Conservation (phyloP, 225 moss, liverwort and hornwort genomes). For the Pseudisothecium myosuroides region DNA sequence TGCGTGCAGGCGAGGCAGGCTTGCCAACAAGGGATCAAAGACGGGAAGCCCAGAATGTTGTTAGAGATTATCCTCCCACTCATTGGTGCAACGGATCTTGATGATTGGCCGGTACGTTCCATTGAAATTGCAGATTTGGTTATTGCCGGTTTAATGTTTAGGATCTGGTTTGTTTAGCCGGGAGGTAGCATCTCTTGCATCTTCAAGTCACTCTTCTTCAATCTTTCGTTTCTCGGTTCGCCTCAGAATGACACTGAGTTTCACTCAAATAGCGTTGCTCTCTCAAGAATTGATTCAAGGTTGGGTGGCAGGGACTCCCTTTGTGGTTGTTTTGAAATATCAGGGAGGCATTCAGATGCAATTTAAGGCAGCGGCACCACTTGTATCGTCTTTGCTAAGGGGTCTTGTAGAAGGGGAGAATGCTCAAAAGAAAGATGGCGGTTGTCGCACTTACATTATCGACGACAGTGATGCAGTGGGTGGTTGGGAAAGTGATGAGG, state of each 20-base stretch:
- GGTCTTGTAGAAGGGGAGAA: constrained; percentile 55
- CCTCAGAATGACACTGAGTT: not conserved
- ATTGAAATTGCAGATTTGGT: not conserved
- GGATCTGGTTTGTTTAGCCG: not conserved
- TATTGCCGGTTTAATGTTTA: not conserved
- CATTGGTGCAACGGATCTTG: constrained; percentile 88
- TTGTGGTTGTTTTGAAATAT: constrained; percentile 4
- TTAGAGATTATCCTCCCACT: constrained; percentile 73
- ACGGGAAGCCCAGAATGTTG: constrained; percentile 45
- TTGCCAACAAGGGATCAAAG: constrained; percentile 62
- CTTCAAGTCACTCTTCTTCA: not conserved
- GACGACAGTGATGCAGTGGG: constrained; percentile 79
- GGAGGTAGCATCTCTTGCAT: not conserved
- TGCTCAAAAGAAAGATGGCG: constrained; percentile 44
- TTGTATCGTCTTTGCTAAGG: constrained; percentile 58
- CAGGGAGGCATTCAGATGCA: constrained; percentile 93
- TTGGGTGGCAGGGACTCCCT: constrained; percentile 41
- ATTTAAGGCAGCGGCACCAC: constrained; percentile 70
- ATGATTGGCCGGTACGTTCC: constrained; percentile 80
- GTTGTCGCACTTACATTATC: constrained; percentile 60
- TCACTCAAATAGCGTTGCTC: not conserved
- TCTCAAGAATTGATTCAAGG: constrained; percentile 38
- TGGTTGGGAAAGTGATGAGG: constrained; percentile 81
- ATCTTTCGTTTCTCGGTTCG: not conserved
- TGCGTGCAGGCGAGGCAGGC: constrained; percentile 59